Conservation (phyloP, 2,329 filamentous ascomycete species). For the Colletotrichum sublineola region DNA sequence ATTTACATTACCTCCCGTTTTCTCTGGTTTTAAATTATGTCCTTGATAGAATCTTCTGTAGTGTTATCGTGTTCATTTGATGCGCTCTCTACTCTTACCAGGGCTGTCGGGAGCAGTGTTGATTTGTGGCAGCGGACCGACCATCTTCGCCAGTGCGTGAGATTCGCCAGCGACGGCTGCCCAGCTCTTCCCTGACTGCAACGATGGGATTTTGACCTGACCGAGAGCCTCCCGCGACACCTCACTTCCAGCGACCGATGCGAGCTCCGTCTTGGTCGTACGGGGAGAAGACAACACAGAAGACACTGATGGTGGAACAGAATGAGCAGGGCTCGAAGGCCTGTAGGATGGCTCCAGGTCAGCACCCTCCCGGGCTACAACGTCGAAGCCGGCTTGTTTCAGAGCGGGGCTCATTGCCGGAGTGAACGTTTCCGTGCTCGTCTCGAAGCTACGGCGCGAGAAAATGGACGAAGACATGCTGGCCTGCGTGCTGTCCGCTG, state of each 20-base stretch:
- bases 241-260: constrained; percentile 28
- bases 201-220: constrained; percentile 44
- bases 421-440: constrained; percentile 46
- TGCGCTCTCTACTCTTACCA: neutral
- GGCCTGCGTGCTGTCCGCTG: constrained; percentile 53
- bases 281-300: constrained; percentile 50
- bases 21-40: neutral
- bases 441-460: constrained; percentile 53
- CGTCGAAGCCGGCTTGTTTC: constrained; percentile 34
- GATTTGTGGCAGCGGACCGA: constrained; percentile 5
- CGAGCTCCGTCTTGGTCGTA: constrained; percentile 36
- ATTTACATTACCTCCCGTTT: neutral
- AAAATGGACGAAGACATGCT: constrained; percentile 59
- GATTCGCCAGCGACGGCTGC: constrained; percentile 53
- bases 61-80: neutral
- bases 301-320: constrained; percentile 46
- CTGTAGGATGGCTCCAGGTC: constrained; percentile 36
- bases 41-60: neutral
- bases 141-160: constrained; percentile 31
- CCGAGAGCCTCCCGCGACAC: constrained; percentile 25
- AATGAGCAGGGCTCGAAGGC: constrained; percentile 46
- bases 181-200: constrained; percentile 56
- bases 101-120: neutral
- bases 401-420: constrained; percentile 50
- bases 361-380: constrained; percentile 28